Percentiles rank a stretch among this genome's conserved stretches.
phyloP scores from a whole-genome alignment of 2,329 filamentous ascomycete species.

The Colletotrichum lentis region DNA sequence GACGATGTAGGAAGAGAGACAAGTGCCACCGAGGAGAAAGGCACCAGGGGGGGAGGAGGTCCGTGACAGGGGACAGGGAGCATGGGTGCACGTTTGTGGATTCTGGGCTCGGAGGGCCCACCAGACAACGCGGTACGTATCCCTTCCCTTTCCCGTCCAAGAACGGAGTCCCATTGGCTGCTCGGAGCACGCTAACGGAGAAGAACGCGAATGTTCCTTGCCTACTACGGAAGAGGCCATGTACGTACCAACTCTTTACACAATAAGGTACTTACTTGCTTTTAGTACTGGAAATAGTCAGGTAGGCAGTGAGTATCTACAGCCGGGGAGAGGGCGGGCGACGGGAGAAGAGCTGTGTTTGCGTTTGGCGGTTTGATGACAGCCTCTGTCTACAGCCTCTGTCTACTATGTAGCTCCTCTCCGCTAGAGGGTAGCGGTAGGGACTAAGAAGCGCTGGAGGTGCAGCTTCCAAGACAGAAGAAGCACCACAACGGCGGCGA shows the following conservation, averaged over 20 bases:
- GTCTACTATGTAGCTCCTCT: neutral
- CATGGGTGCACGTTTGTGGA: slow-evolving; percentile 12
- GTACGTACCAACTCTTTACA: slow-evolving; percentile 14
- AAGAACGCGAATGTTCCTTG: slow-evolving; percentile 7
- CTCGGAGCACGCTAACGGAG: slow-evolving; percentile 21
- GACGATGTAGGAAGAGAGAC: slow-evolving; percentile 33
- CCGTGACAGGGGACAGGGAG: slow-evolving; percentile 30
- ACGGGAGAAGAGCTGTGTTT: slow-evolving; percentile 24
- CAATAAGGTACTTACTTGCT: neutral
- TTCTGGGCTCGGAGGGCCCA: slow-evolving; percentile 8
- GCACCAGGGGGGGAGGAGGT: slow-evolving; percentile 30
- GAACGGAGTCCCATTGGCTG: slow-evolving; percentile 13
- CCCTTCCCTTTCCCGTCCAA: slow-evolving; percentile 18
- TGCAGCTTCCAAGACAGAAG: slow-evolving; percentile 37
- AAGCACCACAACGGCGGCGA: slow-evolving; percentile 29
- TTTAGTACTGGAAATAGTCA: no score
- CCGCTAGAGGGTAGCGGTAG: slow-evolving; percentile 5
- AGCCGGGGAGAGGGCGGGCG: slow-evolving; percentile 20
- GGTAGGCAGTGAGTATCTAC: neutral
- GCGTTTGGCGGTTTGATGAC: slow-evolving; percentile 11
- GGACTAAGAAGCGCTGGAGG: slow-evolving; percentile 29
- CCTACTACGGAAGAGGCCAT: neutral
- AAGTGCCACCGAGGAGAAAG: slow-evolving; percentile 32
- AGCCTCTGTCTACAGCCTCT: neutral
- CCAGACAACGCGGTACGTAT: slow-evolving; percentile 22